Evolutionary conservation across 2,329 filamentous ascomycete genomes (phyloP).

Genomic region (Hypoxylon sp.): DNA sequence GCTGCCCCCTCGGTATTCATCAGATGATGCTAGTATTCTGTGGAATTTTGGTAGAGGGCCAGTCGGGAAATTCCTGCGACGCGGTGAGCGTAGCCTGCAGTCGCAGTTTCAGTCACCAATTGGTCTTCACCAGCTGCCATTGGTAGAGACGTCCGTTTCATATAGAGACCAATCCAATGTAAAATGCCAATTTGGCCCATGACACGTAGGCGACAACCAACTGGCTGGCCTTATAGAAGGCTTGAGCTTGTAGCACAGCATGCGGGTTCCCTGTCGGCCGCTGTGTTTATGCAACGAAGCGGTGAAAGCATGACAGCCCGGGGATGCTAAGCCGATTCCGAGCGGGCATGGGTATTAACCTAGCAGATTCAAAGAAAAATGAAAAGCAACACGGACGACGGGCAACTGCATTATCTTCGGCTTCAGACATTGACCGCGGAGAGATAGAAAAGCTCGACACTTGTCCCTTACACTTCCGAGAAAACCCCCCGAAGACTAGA

Average conservation of each 20-base stretch:
- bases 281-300: conserved; percentile 26
- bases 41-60: conserved; percentile 13
- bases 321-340: conserved; percentile 16
- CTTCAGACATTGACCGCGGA: too few species aligned
- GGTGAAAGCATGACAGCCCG: conserved; percentile 25
- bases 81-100: conserved; percentile 27
- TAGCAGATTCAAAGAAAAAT: conserved; percentile 4
- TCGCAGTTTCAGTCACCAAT: conserved; percentile 29
- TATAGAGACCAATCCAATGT: conserved; percentile 30
- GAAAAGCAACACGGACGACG: conserved; percentile 7
- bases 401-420: conserved; percentile 4
- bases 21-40: conserved; percentile 30
- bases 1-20: conserved; percentile 17
- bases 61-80: conserved; percentile 33
- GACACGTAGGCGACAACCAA: conserved; percentile 33
- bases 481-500: too few species aligned
- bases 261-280: conserved; percentile 17
- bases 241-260: conserved; percentile 19
- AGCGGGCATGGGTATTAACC: conserved; percentile 8
- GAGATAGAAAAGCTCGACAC: too few species aligned
- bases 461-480: too few species aligned
- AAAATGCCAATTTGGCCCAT: conserved; percentile 26
- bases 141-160: conserved; percentile 37
- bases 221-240: conserved; percentile 13
- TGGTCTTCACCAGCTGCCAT: conserved; percentile 14